A percentile compares a stretch with the other conserved stretches of the same genome.
Evolutionary conservation across 495 filamentous ascomycete genomes (phyloP).

Genomic region (Cercophora scortea): DNA sequence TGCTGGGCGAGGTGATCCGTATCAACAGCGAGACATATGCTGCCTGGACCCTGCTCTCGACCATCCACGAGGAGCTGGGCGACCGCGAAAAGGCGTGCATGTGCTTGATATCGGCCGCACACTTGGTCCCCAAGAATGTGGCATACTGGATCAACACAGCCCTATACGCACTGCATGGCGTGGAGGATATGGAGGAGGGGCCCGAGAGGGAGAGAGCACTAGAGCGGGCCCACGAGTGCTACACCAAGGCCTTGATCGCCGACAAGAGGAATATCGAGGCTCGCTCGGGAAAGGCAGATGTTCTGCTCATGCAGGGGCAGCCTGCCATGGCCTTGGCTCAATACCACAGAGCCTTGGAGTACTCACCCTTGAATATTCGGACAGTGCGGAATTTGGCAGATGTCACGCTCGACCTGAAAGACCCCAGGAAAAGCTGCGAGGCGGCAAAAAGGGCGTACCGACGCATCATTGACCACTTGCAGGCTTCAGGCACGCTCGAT

Average conservation of each 20-base stretch:
- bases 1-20: conserved; percentile 61
- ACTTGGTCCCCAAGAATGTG: conserved; percentile 60
- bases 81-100: conserved; percentile 58
- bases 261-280: conserved; percentile 48
- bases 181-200: conserved; percentile 49
- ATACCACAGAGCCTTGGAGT: conserved; percentile 55
- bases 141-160: conserved; percentile 63
- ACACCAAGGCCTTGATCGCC: conserved; percentile 57
- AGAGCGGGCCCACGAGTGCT: conserved; percentile 57
- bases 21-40: conserved; percentile 77
- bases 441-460: conserved; percentile 55
- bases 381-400: conserved; percentile 59
- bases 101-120: conserved; percentile 63
- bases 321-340: conserved; percentile 50
- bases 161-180: conserved; percentile 46
- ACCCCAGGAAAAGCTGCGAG: conserved; percentile 32
- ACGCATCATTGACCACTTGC: conserved; percentile 47
- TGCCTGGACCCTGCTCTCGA: conserved; percentile 67
- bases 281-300: conserved; percentile 23
- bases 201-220: conserved; percentile 36
- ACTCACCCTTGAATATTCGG: conserved; percentile 50
- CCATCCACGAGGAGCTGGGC: conserved; percentile 62
- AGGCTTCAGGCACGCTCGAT: conserved; percentile 29
- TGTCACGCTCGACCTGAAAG: conserved; percentile 51
- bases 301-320: conserved; percentile 37